Evolutionary conservation across 805 yeast genomes (phyloP).

Genomic region (Starmerella sp.): DNA sequence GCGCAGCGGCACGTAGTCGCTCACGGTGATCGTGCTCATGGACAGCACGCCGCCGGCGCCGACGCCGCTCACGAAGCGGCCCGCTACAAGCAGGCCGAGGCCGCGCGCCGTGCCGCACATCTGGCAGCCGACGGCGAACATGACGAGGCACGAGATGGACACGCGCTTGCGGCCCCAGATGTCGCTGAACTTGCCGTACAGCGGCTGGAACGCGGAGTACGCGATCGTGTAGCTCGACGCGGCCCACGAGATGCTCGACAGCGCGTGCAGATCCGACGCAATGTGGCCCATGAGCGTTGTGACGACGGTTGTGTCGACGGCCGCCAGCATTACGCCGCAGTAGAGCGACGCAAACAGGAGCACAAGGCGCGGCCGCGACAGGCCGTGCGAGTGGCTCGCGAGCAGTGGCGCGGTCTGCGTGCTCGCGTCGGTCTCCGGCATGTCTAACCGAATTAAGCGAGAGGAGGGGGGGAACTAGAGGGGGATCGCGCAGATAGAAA

Average conservation of each 20-base stretch:
- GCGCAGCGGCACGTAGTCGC: conserved; percentile 66
- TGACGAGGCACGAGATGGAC: conserved; percentile 33
- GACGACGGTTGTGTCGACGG: conserved; percentile 50
- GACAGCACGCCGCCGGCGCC: conserved; percentile 88
- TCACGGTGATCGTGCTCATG: conserved; percentile 59
- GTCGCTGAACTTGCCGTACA: conserved; percentile 61
- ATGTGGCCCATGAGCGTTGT: conserved; percentile 48
- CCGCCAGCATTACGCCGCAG: conserved; percentile 36
- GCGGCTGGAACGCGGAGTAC: conserved; percentile 61
- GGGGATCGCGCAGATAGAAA: too few relatives aligned
- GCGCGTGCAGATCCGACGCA: conserved; percentile 46
- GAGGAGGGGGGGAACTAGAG: too few relatives aligned
- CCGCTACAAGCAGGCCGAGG: conserved; percentile 52
- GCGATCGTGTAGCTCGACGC: conserved; percentile 62
- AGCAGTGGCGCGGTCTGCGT: conserved; percentile 9
- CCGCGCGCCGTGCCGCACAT: conserved; percentile 43
- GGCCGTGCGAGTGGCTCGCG: conserved; percentile 6
- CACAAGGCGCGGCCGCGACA: conserved; percentile 10
- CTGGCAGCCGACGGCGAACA: conserved; percentile 39
- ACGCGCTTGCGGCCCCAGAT: conserved; percentile 36
- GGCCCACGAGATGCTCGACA: conserved; percentile 50
- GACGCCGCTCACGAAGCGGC: conserved; percentile 70
- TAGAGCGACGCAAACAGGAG: conserved; percentile 24
- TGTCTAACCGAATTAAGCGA: too few relatives aligned
- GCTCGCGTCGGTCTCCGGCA: too few relatives aligned